Conservation (phyloP, 2,329 filamentous ascomycete species). For the Cladosporium sp. region DNA sequence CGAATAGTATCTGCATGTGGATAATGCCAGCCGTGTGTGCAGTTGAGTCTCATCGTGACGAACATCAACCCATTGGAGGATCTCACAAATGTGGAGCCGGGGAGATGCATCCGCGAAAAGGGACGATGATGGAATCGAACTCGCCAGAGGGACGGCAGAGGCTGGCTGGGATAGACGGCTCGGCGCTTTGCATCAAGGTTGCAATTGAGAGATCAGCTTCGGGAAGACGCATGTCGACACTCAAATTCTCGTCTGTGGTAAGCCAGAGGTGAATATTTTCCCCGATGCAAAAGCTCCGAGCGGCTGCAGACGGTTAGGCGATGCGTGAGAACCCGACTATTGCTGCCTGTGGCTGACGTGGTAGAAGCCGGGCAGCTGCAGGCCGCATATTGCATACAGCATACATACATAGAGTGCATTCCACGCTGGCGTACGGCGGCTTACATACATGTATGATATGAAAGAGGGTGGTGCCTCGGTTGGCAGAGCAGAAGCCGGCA, state of each 20-base stretch:
- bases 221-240: constrained; percentile 9
- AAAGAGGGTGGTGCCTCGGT: background rate
- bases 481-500: background rate
- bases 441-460: background rate
- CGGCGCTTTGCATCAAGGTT: constrained; percentile 2
- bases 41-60: background rate
- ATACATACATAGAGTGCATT: background rate
- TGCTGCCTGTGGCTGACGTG: constrained; percentile 17
- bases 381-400: constrained; percentile 10
- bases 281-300: constrained; percentile 14
- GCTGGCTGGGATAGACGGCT: constrained; percentile 14
- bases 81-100: constrained; percentile 8
- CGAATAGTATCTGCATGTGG: background rate
- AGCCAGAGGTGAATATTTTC: background rate
- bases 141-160: constrained; percentile 2
- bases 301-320: constrained; percentile 9
- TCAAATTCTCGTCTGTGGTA: constrained; percentile 3
- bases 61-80: constrained; percentile 1
- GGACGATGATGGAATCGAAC: background rate
- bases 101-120: background rate
- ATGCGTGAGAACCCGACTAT: constrained; percentile 8
- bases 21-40: constrained; percentile 4
- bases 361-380: constrained; percentile 7
- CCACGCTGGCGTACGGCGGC: constrained; percentile 9
- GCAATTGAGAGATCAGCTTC: constrained; percentile 2